Evolutionary conservation across 768 basidiomycete species (phyloP).

Genomic region (Amanita thiersii): DNA sequence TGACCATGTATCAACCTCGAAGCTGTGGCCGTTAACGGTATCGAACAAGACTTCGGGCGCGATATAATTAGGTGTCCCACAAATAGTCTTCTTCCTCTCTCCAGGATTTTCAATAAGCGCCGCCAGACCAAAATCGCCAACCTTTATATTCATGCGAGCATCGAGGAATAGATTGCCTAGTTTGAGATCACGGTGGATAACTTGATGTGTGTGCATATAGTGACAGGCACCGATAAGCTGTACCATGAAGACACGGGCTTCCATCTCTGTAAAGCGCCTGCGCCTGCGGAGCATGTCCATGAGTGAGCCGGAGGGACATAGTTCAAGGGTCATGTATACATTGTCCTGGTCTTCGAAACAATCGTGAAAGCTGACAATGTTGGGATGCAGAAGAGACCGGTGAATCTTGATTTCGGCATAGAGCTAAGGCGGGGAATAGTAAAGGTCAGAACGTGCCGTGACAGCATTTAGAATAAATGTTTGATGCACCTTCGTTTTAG

Average conservation of each 20-base stretch:
- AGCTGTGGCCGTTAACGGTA: constrained; percentile 92
- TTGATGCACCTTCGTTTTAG: constrained; percentile 80
- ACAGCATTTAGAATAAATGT: constrained; percentile 5
- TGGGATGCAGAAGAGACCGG: constrained; percentile 81
- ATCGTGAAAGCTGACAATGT: constrained; percentile 87
- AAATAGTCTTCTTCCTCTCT: constrained; percentile 98
- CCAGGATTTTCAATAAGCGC: constrained; percentile 95
- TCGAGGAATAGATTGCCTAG: constrained; percentile 94
- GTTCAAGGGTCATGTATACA: constrained; percentile 95
- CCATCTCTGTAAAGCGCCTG: constrained; percentile 83
- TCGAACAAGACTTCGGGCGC: constrained; percentile 97
- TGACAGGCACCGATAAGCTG: constrained; percentile 94
- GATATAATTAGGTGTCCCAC: constrained; percentile 98
- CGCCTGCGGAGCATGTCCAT: constrained; percentile 90
- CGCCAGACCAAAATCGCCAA: constrained; percentile 95
- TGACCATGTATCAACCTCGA: constrained; percentile 98
- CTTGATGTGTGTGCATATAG: constrained; percentile 95
- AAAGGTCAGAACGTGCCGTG: not conserved
- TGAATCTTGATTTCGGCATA: constrained; percentile 99
- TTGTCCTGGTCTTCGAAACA: constrained; percentile 95
- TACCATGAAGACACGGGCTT: constrained; percentile 87
- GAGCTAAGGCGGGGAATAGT: constrained; percentile 39
- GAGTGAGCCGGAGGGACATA: constrained; percentile 83
- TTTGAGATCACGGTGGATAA: constrained; percentile 97
- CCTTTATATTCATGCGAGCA: constrained; percentile 87